phyloP scores from a whole-genome alignment of 2,329 filamentous ascomycete species.

The Niveomyces coronatus region DNA sequence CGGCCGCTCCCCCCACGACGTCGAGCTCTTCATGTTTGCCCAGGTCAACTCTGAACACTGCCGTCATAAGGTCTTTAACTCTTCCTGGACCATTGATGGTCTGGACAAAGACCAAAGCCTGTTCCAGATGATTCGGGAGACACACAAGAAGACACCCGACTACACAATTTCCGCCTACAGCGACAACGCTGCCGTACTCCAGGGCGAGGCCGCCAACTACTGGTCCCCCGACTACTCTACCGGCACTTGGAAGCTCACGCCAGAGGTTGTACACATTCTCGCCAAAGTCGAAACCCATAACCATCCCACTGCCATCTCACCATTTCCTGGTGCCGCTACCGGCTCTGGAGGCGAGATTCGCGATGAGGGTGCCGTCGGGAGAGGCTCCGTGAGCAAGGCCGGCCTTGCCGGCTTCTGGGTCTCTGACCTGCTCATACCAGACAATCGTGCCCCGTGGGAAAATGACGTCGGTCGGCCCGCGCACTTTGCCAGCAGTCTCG shows the following conservation, averaged over 20 bases:
- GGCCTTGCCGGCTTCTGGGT: conserved; percentile 91
- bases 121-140: conserved; percentile 95
- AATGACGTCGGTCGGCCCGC: conserved; percentile 77
- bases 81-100: conserved; percentile 90
- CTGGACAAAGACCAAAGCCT: conserved; percentile 67
- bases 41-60: conserved; percentile 96
- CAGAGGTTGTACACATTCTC: conserved; percentile 78
- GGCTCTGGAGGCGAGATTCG: conserved; percentile 92
- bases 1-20: conserved; percentile 9
- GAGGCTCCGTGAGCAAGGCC: conserved; percentile 86
- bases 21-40: conserved; percentile 10
- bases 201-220: conserved; percentile 34
- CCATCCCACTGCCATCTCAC: conserved; percentile 91
- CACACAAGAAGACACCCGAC: conserved; percentile 70
- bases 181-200: conserved; percentile 87
- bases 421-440: conserved; percentile 85
- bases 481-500: conserved; percentile 86
- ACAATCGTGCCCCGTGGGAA: conserved; percentile 78
- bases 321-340: conserved; percentile 85
- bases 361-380: conserved; percentile 88
- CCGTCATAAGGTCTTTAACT: conserved; percentile 85
- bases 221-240: conserved; percentile 85
- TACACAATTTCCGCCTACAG: conserved; percentile 93
- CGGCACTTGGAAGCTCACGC: conserved; percentile 77
- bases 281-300: conserved; percentile 98